Conservation (phyloP, 306 rosid species). For the Cucurbita maxima region DNA sequence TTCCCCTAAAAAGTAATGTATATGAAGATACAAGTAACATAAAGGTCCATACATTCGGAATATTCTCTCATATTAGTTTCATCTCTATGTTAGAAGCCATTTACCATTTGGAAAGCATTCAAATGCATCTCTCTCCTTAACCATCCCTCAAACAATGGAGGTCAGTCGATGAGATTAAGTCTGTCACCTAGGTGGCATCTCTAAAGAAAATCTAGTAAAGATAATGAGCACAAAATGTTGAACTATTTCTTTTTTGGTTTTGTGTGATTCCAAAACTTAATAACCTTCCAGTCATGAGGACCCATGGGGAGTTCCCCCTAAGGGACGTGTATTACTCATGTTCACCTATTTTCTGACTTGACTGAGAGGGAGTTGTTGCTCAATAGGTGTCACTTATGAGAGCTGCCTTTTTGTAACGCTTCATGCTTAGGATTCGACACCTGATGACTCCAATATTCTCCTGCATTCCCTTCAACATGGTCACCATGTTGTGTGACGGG, state of each 20-base stretch:
- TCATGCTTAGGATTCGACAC: no score
- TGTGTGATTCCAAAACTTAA: neutral
- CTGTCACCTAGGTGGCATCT: neutral
- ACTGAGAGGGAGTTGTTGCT: neutral
- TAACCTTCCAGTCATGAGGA: no score
- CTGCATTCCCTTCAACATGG: no score
- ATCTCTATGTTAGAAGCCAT: neutral
- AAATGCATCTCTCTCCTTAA: neutral
- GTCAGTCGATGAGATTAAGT: neutral
- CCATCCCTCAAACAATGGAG: neutral
- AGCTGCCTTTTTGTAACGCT: no score
- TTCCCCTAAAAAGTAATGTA: neutral
- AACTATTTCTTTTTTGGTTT: neutral
- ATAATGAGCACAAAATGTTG: neutral
- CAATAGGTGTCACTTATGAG: neutral
- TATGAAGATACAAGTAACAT: neutral
- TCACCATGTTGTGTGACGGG: no score
- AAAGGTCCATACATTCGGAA: neutral
- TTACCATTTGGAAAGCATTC: neutral
- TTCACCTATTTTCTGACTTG: neutral
- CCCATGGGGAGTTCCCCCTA: neutral
- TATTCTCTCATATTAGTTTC: neutral
- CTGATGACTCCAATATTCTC: no score
- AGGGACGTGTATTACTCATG: neutral
- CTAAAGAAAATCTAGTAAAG: neutral